A percentile compares a stretch with the other conserved stretches of the same genome.
Conservation (phyloP, 192 early-diverging fungal species). For the Mortierella antarctica region DNA sequence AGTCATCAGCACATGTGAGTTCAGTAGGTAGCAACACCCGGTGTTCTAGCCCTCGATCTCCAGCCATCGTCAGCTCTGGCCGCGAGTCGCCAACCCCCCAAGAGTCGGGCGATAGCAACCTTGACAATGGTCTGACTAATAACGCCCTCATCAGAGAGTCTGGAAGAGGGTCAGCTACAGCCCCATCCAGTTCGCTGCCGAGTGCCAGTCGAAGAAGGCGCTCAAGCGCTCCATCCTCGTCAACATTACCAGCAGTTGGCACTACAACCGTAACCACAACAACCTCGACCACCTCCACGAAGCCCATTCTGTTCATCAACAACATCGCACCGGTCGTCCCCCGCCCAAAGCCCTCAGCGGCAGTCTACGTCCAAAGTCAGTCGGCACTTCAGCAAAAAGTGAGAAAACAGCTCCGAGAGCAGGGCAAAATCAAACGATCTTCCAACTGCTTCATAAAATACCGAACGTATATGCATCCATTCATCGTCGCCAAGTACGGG, state of each 20-base stretch:
- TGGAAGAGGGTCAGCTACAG: too few relatives aligned
- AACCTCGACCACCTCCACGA: background rate
- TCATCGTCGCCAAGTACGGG: slow-evolving; percentile 57
- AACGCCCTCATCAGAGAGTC: too few relatives aligned
- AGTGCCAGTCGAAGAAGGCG: too few relatives aligned
- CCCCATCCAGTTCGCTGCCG: too few relatives aligned
- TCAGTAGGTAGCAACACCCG: too few relatives aligned
- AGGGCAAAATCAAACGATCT: slow-evolving; percentile 29
- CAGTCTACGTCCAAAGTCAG: slow-evolving; percentile 9
- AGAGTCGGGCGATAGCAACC: too few relatives aligned
- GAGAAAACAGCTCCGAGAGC: slow-evolving; percentile 22
- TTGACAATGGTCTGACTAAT: too few relatives aligned
- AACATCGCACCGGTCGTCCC: slow-evolving; percentile 12
- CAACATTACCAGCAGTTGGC: background rate
- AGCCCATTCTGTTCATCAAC: slow-evolving; percentile 36
- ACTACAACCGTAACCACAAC: background rate
- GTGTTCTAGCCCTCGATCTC: too few relatives aligned
- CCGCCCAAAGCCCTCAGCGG: slow-evolving; percentile 13
- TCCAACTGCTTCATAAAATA: slow-evolving; percentile 67
- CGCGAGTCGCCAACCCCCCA: too few relatives aligned
- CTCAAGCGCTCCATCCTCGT: background rate
- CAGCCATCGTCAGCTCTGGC: too few relatives aligned
- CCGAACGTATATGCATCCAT: slow-evolving; percentile 63
- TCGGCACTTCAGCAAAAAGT: slow-evolving; percentile 36
- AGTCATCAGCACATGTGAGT: too few relatives aligned